A percentile compares a stretch with the other conserved stretches of the same genome.
These are phyloP conservation scores for Ustilago nuda DNA, from an alignment of 1,284 basidiomycete species.

Conservation along the genomic window DNA sequence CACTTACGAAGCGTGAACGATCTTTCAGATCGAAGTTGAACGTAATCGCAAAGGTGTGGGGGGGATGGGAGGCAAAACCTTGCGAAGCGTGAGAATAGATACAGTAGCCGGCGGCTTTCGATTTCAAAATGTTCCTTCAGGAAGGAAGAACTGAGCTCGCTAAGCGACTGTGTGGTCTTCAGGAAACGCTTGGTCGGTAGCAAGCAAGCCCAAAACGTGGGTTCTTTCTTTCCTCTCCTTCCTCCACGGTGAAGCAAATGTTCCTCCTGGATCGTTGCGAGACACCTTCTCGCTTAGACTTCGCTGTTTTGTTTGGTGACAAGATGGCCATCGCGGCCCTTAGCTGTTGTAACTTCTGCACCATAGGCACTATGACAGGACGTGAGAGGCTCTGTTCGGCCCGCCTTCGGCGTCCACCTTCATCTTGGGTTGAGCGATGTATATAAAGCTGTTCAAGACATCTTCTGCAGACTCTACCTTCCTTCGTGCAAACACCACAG, in stretches of 20 bases:
- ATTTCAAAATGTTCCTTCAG: background rate
- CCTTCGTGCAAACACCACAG: background rate
- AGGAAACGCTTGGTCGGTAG: background rate
- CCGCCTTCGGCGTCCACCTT: background rate
- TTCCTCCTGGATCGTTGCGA: background rate
- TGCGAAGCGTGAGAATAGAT: background rate
- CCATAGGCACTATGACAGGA: background rate
- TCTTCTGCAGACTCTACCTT: background rate
- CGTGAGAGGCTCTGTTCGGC: background rate
- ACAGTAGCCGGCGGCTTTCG: conserved; percentile 1
- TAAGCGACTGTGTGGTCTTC: background rate
- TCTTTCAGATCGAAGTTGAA: background rate
- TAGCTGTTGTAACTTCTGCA: background rate
- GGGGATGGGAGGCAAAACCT: background rate
- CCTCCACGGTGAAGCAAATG: background rate
- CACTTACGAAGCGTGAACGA: background rate
- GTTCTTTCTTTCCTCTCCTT: background rate
- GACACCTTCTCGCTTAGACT: background rate
- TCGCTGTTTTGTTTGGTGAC: background rate
- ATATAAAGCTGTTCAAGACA: background rate
- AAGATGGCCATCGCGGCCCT: background rate
- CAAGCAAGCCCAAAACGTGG: conserved; percentile 4
- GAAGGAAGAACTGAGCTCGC: background rate
- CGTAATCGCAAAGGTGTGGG: background rate
- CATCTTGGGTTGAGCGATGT: background rate